Evolutionary conservation across 148 eudicot genomes (phyloP), one percentile per base, ranked within the genome.

Genomic region (Silene uniflora): DNA sequence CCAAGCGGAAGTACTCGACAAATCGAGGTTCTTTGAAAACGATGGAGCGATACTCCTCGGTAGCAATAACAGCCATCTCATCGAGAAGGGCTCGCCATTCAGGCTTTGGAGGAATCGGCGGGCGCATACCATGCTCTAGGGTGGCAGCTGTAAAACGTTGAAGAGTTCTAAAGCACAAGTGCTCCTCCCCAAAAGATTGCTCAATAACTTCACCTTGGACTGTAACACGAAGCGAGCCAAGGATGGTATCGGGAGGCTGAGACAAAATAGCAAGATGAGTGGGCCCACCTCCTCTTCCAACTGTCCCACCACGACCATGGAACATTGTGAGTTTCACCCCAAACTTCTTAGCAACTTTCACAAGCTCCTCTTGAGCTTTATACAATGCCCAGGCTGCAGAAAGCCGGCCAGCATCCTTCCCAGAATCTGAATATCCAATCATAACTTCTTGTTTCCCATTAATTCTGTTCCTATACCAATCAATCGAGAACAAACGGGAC

Each of bases 131-230:
- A 49, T 95, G 99, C 84, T 95, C 99, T 44, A 95, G 96, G 16
- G 97, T 95, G 65, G 99, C 97, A 80, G 99, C 97, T 1, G 93
- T 88, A 79, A 90, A 95, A 76, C 99, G 87, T 77, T 95, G 99
- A 44, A 95, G 92, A 11, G 99, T 95, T 77, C 99, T 88, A 80
- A 95, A 95, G 81, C 99, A 95, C 88, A 95, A 79, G 70, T 92
- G 96, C 83, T 95, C 96, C 81, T 95, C 99, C 23, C 99, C 97
- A 69, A 95, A 94, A 5, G 93, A 92, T 56, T 95, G 99, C 82
- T 95, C 99, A 70, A 95, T 95, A 77, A 95, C 99, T 76, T 95
- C 99, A 55, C 99, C 99, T 83, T 95, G 99, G 67, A 95, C 97
- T 0, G 97, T 95, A 59, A 92, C 99, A 74, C 99, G 93, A 62